Evolutionary conservation across 1,139 yeast genomes (phyloP).

Genomic region (Blastobotrys petasosporus): DNA sequence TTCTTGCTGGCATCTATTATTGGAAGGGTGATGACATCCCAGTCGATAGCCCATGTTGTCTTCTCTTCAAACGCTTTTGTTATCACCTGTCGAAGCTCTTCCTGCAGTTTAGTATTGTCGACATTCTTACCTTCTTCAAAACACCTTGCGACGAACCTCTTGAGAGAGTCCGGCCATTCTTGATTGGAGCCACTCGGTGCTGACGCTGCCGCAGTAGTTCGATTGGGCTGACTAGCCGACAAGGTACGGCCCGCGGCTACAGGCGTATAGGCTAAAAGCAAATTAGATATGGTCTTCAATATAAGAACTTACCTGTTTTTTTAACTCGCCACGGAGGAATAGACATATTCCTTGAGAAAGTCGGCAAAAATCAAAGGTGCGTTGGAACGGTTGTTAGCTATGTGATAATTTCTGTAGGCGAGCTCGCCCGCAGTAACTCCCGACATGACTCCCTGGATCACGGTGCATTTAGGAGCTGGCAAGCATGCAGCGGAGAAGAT

Average conservation of each 20-base stretch:
- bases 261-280: not conserved
- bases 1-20: constrained; percentile 33
- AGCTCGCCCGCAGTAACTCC: not conserved
- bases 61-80: constrained; percentile 45
- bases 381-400: too few species aligned
- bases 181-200: constrained; percentile 5
- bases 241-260: not conserved
- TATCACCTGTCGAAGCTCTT: constrained; percentile 44
- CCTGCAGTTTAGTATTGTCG: constrained; percentile 35
- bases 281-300: too few species aligned
- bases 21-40: constrained; percentile 56
- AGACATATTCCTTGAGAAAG: not conserved
- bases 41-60: constrained; percentile 50
- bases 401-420: not conserved
- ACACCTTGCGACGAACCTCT: constrained; percentile 43
- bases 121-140: constrained; percentile 38
- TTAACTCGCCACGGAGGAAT: constrained; percentile 3
- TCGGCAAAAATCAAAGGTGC: not conserved
- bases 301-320: not conserved
- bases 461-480: constrained; percentile 36
- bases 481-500: constrained; percentile 22
- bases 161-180: constrained; percentile 46
- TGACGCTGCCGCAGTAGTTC: constrained; percentile 11
- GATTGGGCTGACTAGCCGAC: constrained; percentile 8
- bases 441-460: constrained; percentile 20